A percentile compares a stretch with the other conserved stretches of the same genome.
phyloP scores from a whole-genome alignment of 2,329 filamentous ascomycete genomes.

The Alternaria alternata region DNA sequence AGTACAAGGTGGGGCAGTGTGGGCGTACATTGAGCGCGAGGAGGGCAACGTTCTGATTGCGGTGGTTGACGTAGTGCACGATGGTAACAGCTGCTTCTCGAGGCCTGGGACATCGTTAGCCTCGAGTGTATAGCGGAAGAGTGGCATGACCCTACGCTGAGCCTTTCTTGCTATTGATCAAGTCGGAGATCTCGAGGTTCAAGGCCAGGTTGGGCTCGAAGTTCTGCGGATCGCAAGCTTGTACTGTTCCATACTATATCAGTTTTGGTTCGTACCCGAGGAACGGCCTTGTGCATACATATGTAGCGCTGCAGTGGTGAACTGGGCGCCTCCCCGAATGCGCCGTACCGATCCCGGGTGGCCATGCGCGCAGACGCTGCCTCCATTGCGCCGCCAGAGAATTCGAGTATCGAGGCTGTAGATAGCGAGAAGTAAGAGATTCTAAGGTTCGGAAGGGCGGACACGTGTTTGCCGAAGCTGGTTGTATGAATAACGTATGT shows the following conservation, averaged over 20 bases:
- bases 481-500: conserved; percentile 19
- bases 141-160: conserved; percentile 66
- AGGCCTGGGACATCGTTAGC: conserved; percentile 61
- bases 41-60: conserved; percentile 93
- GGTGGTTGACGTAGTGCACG: conserved; percentile 93
- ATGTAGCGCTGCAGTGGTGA: conserved; percentile 95
- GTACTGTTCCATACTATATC: conserved; percentile 61
- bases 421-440: neutral
- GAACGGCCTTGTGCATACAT: conserved; percentile 55
- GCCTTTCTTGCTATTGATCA: conserved; percentile 98
- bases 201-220: conserved; percentile 97
- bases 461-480: conserved; percentile 8
- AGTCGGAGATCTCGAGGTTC: conserved; percentile 93
- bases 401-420: neutral
- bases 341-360: conserved; percentile 90
- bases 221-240: conserved; percentile 95
- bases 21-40: conserved; percentile 75
- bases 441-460: conserved; percentile 1
- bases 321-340: conserved; percentile 77
- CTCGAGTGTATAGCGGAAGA: neutral
- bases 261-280: conserved; percentile 5
- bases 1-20: conserved; percentile 19
- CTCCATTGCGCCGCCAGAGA: conserved; percentile 68
- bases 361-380: conserved; percentile 95
- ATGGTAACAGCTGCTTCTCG: conserved; percentile 94